Percentiles rank a stretch among this genome's conserved stretches.
Conservation (phyloP, 495 filamentous ascomycete genomes). For the Podospora tetraspora region DNA sequence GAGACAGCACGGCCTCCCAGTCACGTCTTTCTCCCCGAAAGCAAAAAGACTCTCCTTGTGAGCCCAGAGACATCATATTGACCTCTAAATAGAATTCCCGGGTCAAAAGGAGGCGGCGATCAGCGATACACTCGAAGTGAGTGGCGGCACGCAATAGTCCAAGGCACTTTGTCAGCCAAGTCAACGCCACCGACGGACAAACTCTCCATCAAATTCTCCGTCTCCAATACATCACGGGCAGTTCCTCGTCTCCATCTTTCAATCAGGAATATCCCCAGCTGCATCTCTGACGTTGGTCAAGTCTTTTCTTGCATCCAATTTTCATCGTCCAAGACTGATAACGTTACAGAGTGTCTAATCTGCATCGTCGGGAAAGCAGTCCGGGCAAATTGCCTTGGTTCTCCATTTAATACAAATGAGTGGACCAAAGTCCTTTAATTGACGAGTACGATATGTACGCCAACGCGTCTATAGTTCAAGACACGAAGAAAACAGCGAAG, state of each 20-base stretch:
- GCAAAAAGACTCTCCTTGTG: background rate
- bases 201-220: too few relatives aligned
- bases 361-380: background rate
- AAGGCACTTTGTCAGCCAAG: too few relatives aligned
- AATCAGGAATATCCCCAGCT: background rate
- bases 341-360: background rate
- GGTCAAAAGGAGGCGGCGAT: background rate
- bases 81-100: background rate
- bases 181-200: too few relatives aligned
- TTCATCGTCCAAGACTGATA: background rate
- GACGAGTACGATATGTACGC: background rate
- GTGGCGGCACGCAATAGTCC: too few relatives aligned
- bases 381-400: background rate
- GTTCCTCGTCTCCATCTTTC: background rate
- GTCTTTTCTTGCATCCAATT: background rate
- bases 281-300: background rate
- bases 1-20: background rate
- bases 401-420: background rate
- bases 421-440: background rate
- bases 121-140: background rate
- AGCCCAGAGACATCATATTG: too few relatives aligned
- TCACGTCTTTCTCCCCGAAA: background rate
- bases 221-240: too few relatives aligned
- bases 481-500: background rate
- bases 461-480: background rate